These are phyloP conservation scores for Chlamydomonas sp. DNA, from an alignment of 139 green algal genomes.

Conservation along the genomic window DNA sequence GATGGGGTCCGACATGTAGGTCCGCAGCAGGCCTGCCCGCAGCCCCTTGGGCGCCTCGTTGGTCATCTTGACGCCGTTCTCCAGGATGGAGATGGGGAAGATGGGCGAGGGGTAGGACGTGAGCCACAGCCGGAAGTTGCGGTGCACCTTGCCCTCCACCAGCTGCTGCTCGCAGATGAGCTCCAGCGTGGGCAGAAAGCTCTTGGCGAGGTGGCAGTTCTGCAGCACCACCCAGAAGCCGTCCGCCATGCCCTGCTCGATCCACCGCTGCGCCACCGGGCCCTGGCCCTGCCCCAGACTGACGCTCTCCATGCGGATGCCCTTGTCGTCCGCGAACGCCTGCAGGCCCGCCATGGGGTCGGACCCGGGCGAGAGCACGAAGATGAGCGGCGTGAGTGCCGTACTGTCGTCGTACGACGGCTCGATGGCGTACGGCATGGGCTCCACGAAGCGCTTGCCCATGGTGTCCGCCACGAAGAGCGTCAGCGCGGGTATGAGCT, in stretches of 20 bases:
- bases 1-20: constrained; percentile 81
- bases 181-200: constrained; percentile 80
- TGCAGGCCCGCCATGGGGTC: constrained; percentile 85
- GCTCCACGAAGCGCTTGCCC: constrained; percentile 81
- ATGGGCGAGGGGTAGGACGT: constrained; percentile 75
- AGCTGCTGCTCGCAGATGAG: constrained; percentile 79
- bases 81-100: constrained; percentile 82
- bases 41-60: constrained; percentile 78
- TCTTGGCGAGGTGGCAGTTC: constrained; percentile 87
- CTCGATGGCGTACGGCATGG: constrained; percentile 81
- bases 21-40: constrained; percentile 72
- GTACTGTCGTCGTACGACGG: constrained; percentile 77
- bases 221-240: constrained; percentile 83
- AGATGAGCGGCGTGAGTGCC: constrained; percentile 75
- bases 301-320: constrained; percentile 74
- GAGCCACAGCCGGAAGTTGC: constrained; percentile 77
- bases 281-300: constrained; percentile 84
- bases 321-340: constrained; percentile 81
- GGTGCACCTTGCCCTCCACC: constrained; percentile 65
- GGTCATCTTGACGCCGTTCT: constrained; percentile 84
- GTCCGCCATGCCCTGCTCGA: constrained; percentile 69
- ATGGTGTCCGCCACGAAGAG: constrained; percentile 67
- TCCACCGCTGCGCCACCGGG: constrained; percentile 70
- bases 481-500: constrained; percentile 62
- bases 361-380: constrained; percentile 78